Conservation (phyloP, 2,329 filamentous ascomycete species). For the Xylaria sp. region DNA sequence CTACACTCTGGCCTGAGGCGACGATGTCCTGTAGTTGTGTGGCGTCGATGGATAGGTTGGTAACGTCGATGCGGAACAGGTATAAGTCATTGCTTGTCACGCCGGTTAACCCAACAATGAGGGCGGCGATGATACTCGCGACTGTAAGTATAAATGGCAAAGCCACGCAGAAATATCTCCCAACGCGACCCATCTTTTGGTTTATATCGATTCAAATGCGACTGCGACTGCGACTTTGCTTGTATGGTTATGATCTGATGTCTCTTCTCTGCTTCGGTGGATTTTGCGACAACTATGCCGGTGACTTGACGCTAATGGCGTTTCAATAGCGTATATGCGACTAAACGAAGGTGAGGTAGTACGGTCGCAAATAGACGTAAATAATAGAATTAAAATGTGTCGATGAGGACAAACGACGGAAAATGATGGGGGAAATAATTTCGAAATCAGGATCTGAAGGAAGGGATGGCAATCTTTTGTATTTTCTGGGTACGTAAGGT, state of each 20-base stretch:
- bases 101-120: conserved; percentile 62
- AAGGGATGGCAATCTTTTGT: conserved; percentile 37
- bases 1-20: conserved; percentile 9
- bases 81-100: conserved; percentile 62
- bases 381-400: background rate
- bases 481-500: conserved; percentile 24
- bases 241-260: background rate
- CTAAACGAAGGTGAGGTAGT: conserved; percentile 9
- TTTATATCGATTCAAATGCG: conserved; percentile 32
- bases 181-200: conserved; percentile 59
- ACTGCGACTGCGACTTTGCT: conserved; percentile 38
- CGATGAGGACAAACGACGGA: conserved; percentile 11
- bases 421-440: conserved; percentile 12
- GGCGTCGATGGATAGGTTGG: conserved; percentile 61
- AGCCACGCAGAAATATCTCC: conserved; percentile 84
- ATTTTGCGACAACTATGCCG: background rate
- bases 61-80: conserved; percentile 66
- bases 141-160: conserved; percentile 84
- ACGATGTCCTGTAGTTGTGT: conserved; percentile 42
- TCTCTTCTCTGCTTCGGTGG: no score
- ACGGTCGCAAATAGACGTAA: conserved; percentile 14
- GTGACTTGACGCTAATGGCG: background rate
- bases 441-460: conserved; percentile 3
- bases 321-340: background rate
- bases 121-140: conserved; percentile 73